A percentile compares a stretch with the other conserved stretches of the same genome.
Conservation (phyloP, 148 eudicot genomes). For the Heliosperma pusillum region DNA sequence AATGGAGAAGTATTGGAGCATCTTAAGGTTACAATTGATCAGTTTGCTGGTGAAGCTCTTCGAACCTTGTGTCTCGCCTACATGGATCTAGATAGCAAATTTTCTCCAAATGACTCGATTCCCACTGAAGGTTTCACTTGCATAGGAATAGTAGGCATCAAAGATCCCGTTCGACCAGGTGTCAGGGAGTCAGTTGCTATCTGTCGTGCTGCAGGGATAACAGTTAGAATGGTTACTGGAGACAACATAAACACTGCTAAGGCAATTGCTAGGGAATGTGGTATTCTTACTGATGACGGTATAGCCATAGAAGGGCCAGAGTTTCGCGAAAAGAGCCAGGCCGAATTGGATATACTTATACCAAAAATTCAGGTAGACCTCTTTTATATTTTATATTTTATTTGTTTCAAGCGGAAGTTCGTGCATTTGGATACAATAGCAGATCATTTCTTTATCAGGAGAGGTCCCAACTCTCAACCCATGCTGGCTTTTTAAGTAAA, state of each 20-base stretch:
- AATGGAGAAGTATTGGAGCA: conserved; percentile 46
- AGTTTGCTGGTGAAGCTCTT: conserved; percentile 82
- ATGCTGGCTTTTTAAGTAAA: neutral
- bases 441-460: neutral
- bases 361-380: conserved; percentile 77
- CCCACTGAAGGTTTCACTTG: conserved; percentile 76
- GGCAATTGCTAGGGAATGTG: conserved; percentile 98
- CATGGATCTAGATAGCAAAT: conserved; percentile 59
- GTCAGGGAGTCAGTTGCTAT: conserved; percentile 90
- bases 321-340: conserved; percentile 72
- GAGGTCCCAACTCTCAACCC: neutral
- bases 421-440: neutral
- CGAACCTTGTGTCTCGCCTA: conserved; percentile 89
- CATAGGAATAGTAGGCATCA: conserved; percentile 92
- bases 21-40: conserved; percentile 63
- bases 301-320: conserved; percentile 96
- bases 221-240: conserved; percentile 95
- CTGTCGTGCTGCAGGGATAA: conserved; percentile 93
- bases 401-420: neutral
- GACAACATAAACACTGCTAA: conserved; percentile 97
- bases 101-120: conserved; percentile 52
- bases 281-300: conserved; percentile 95
- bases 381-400: neutral
- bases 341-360: conserved; percentile 59
- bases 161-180: conserved; percentile 96